phyloP scores from a whole-genome alignment of 106 monocot species.

The Dioscorea dumetorum region DNA sequence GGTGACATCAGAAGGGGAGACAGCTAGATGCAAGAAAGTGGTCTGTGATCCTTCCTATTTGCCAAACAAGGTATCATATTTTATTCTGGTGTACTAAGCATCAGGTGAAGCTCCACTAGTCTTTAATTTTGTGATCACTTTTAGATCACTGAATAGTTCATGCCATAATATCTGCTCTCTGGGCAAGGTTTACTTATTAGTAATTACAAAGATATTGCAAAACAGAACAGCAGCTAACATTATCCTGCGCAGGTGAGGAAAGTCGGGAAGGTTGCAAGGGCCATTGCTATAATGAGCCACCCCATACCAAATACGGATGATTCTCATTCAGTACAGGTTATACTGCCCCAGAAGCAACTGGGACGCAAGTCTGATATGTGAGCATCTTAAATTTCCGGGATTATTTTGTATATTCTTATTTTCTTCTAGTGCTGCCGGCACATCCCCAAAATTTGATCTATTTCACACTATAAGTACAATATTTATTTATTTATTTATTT shows the following conservation, averaged over 20 bases:
- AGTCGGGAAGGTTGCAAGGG: constrained; percentile 87
- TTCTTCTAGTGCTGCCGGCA: no score
- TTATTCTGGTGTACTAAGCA: not conserved
- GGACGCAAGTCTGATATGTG: constrained; percentile 94
- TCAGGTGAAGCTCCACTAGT: not conserved
- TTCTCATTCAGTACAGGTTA: constrained; percentile 89
- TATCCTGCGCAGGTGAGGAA: constrained; percentile 48
- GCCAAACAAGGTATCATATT: constrained; percentile 51
- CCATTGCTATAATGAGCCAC: constrained; percentile 98
- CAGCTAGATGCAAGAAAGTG: constrained; percentile 86
- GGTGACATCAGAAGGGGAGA: constrained; percentile 87
- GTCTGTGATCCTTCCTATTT: constrained; percentile 92
- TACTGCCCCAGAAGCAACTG: constrained; percentile 90
- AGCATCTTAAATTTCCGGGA: constrained; percentile 3
- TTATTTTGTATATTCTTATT: no score
- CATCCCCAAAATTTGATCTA: no score
- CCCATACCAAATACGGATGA: constrained; percentile 83
- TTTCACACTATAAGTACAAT: no score
- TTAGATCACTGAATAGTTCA: no score
- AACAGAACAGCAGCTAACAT: not conserved
- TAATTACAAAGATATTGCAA: not conserved
- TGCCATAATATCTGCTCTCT: no score
- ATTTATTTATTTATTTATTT: no score
- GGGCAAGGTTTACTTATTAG: no score
- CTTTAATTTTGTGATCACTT: no score